phyloP scores from a whole-genome alignment of 2,329 filamentous ascomycete species.

The Albifimbria verrucaria region DNA sequence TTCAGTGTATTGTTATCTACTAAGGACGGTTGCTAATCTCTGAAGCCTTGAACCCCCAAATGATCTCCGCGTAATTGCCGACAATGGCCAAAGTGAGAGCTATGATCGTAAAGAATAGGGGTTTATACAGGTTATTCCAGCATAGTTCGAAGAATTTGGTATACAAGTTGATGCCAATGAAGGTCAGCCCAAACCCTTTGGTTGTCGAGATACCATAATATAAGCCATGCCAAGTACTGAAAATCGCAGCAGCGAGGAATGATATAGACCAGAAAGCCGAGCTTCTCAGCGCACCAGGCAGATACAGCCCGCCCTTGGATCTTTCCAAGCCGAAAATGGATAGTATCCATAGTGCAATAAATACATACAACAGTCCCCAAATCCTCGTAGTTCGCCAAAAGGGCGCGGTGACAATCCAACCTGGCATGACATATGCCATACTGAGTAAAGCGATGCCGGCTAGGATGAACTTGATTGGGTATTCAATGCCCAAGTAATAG shows the following conservation, averaged over 20 bases:
- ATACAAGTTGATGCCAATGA: slow-evolving; percentile 7
- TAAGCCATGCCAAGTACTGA: slow-evolving; percentile 6
- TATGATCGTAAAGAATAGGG: slow-evolving; percentile 5
- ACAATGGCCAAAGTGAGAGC: slow-evolving; percentile 2
- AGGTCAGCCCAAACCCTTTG: slow-evolving; percentile 7
- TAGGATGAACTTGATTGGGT: slow-evolving; percentile 1
- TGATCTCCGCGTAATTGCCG: slow-evolving; percentile 5
- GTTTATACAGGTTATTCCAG: slow-evolving; percentile 4
- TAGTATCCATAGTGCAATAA: slow-evolving; percentile 4
- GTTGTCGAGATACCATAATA: slow-evolving; percentile 5
- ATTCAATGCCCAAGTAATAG: neutral
- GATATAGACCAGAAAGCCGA: slow-evolving; percentile 2
- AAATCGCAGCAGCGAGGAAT: neutral
- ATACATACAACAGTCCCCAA: slow-evolving; percentile 5
- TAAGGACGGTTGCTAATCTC: neutral
- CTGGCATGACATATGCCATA: neutral
- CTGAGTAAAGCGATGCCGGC: neutral
- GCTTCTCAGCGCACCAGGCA: neutral
- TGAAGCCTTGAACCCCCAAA: slow-evolving; percentile 2
- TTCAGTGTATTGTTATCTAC: too few species aligned
- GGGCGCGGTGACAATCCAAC: slow-evolving; percentile 1
- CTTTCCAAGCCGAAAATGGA: slow-evolving; percentile 2
- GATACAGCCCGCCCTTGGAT: neutral
- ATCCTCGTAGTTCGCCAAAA: slow-evolving; percentile 3
- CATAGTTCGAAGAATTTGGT: slow-evolving; percentile 6